Evolutionary conservation across 75 land plant genomes (phyloP).

Genomic region (Pseudotsuga menziesii): DNA sequence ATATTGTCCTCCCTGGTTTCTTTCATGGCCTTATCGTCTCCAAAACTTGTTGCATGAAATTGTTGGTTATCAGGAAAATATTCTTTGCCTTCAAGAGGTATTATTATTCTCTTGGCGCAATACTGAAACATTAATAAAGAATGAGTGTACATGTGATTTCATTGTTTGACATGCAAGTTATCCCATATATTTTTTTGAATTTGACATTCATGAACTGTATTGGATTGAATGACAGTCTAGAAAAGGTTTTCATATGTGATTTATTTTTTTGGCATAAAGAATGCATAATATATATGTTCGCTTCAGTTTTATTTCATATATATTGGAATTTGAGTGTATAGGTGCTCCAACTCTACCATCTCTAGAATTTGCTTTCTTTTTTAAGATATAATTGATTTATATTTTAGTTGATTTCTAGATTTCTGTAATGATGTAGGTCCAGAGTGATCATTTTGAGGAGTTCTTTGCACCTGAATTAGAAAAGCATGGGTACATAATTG

Average conservation of each 20-base stretch:
- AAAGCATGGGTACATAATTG: conserved; percentile 90
- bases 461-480: conserved; percentile 94
- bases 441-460: conserved; percentile 88
- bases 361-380: background rate
- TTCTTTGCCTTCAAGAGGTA: conserved; percentile 88
- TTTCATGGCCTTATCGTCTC: conserved; percentile 67
- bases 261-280: too few species aligned
- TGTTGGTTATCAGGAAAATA: conserved; percentile 66
- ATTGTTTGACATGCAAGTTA: background rate
- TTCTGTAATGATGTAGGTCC: conserved; percentile 50
- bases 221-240: too few species aligned
- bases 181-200: background rate
- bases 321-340: background rate
- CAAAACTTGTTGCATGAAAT: conserved; percentile 75
- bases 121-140: background rate
- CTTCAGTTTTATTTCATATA: too few species aligned
- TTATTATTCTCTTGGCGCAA: background rate
- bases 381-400: background rate
- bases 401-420: background rate
- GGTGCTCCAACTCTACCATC: too few species aligned
- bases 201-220: too few species aligned
- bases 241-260: too few species aligned
- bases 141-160: background rate
- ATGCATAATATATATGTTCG: too few species aligned
- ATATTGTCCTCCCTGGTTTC: conserved; percentile 81